Percentiles rank a stretch among this genome's conserved stretches.
Conservation (phyloP, 345 rosid genomes). For the Erysimum cheiranthoides region DNA sequence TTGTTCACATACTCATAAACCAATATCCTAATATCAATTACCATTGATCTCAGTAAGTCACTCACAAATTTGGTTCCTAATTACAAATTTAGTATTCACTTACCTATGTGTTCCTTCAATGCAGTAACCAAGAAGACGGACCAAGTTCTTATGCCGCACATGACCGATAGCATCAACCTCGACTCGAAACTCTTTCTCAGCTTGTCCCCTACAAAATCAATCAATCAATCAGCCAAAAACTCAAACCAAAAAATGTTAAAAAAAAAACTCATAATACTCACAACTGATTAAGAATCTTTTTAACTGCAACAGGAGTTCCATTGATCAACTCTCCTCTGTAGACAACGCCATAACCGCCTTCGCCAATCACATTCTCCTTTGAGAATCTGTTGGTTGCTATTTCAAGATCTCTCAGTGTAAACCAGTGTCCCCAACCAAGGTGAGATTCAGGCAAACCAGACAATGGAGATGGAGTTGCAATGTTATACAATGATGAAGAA, state of each 20-base stretch:
- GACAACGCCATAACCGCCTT: conserved; percentile 93
- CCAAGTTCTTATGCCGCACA: conserved; percentile 89
- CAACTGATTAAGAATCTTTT: conserved; percentile 89
- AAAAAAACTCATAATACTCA: conserved; percentile 45
- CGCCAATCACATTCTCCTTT: conserved; percentile 48
- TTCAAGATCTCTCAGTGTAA: conserved; percentile 88
- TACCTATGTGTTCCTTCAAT: conserved; percentile 95
- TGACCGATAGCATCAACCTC: conserved; percentile 98
- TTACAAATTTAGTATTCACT: background rate
- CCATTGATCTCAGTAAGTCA: conserved; percentile 32
- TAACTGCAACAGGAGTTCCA: conserved; percentile 84
- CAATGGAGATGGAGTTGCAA: conserved; percentile 78
- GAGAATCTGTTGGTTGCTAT: conserved; percentile 74
- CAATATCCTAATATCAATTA: conserved; percentile 57
- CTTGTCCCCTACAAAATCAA: conserved; percentile 73
- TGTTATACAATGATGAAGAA: conserved; percentile 69
- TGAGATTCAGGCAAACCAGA: conserved; percentile 86
- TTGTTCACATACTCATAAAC: conserved; percentile 91
- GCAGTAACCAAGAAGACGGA: conserved; percentile 92
- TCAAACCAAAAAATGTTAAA: background rate
- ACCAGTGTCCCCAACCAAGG: conserved; percentile 99
- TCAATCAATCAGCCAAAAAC: conserved; percentile 20
- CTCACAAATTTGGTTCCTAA: conserved; percentile 46
- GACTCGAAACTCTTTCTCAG: conserved; percentile 87
- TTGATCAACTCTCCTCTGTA: conserved; percentile 73